A percentile compares a stretch with the other conserved stretches of the same genome.
phyloP scores from a whole-genome alignment of 148 eudicot species.

The Silene uniflora region DNA sequence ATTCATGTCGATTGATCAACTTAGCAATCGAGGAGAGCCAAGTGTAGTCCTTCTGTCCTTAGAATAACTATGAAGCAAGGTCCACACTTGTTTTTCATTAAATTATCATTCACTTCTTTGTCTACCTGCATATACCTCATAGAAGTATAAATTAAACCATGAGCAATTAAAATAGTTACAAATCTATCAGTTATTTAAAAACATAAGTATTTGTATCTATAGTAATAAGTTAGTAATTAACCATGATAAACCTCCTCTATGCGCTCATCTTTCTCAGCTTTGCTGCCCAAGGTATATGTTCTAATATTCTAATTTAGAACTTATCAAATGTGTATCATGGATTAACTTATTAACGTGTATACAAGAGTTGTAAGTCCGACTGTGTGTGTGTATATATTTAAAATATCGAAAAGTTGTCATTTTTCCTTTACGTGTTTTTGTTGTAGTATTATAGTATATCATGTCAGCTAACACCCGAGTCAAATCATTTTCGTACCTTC shows the following conservation, averaged over 20 bases:
- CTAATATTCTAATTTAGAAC: too few species aligned
- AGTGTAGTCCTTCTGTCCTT: neutral
- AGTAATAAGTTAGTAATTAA: neutral
- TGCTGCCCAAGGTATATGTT: conserved; percentile 20
- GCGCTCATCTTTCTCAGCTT: conserved; percentile 14
- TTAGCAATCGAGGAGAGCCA: neutral
- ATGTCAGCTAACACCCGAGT: too few species aligned
- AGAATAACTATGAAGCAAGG: neutral
- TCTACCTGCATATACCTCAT: neutral
- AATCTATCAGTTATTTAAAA: neutral
- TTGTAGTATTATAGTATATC: too few species aligned
- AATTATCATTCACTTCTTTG: conserved; percentile 6
- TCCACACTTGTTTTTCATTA: neutral
- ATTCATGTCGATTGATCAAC: neutral
- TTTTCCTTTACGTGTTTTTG: too few species aligned
- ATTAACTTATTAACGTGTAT: too few species aligned
- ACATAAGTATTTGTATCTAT: neutral
- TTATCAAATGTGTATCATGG: too few species aligned
- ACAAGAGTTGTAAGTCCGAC: too few species aligned
- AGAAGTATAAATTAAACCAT: neutral
- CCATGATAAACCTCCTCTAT: conserved; percentile 16
- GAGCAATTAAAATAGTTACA: neutral
- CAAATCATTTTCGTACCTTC: too few species aligned
- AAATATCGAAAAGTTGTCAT: too few species aligned
- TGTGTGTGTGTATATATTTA: too few species aligned